These are phyloP conservation scores for Pichia manshurica DNA, from an alignment of 805 yeast genomes.

Conservation along the genomic window DNA sequence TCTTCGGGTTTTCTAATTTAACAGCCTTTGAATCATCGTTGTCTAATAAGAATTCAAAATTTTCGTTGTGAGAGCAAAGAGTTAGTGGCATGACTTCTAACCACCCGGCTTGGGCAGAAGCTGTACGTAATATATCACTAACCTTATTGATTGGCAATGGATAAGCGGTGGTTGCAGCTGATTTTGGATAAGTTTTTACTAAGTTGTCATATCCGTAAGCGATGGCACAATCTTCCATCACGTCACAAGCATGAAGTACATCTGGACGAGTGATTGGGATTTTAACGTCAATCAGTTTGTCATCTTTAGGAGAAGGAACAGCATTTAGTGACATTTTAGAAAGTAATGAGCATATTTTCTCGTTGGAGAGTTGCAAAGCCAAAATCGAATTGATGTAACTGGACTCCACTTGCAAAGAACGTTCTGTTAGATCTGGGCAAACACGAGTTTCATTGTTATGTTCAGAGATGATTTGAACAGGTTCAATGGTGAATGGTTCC, in stretches of 20 bases:
- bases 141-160: conserved; percentile 90
- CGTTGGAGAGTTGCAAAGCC: conserved; percentile 69
- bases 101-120: conserved; percentile 94
- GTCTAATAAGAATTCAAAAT: conserved; percentile 77
- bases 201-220: conserved; percentile 92
- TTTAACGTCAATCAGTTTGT: conserved; percentile 52
- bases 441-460: conserved; percentile 73
- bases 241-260: conserved; percentile 92
- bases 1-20: conserved; percentile 91
- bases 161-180: conserved; percentile 74
- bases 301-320: conserved; percentile 39
- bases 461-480: conserved; percentile 75
- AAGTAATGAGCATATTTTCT: conserved; percentile 63
- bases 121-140: conserved; percentile 82
- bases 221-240: conserved; percentile 97
- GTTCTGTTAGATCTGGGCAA: conserved; percentile 66
- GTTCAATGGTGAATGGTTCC: conserved; percentile 82
- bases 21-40: conserved; percentile 75
- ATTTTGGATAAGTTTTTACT: conserved; percentile 69
- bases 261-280: conserved; percentile 96
- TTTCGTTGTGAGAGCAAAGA: conserved; percentile 93
- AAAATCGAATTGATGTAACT: conserved; percentile 86
- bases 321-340: conserved; percentile 79
- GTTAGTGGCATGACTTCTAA: conserved; percentile 93
- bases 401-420: conserved; percentile 67